phyloP scores from a whole-genome alignment of 495 filamentous ascomycete genomes.

The Penicillium manginii region DNA sequence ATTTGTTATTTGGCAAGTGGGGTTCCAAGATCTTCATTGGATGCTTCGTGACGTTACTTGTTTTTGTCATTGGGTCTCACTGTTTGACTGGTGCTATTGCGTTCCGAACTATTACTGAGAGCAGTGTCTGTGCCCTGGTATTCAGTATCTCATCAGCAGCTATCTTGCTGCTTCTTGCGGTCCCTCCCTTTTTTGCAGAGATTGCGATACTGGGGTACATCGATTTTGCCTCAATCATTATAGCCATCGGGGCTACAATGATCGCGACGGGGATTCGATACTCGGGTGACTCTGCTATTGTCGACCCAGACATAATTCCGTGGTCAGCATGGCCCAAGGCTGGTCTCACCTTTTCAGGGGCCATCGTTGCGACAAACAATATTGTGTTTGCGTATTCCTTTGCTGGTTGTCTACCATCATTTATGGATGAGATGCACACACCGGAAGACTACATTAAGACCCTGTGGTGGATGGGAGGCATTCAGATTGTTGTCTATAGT shows the following conservation, averaged over 20 bases:
- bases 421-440: constrained; percentile 75
- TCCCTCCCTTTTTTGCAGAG: constrained; percentile 57
- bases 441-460: constrained; percentile 65
- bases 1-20: constrained; percentile 59
- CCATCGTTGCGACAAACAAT: constrained; percentile 65
- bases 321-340: constrained; percentile 41
- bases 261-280: constrained; percentile 59
- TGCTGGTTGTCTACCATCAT: constrained; percentile 66
- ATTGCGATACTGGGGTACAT: constrained; percentile 64
- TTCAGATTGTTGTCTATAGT: constrained; percentile 68
- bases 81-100: constrained; percentile 71
- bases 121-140: constrained; percentile 62
- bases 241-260: constrained; percentile 70
- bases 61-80: constrained; percentile 72
- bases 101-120: constrained; percentile 61
- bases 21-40: constrained; percentile 62
- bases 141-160: constrained; percentile 64
- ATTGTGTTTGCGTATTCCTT: constrained; percentile 69
- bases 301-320: neutral
- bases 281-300: neutral
- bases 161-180: constrained; percentile 60
- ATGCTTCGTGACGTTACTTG: constrained; percentile 61
- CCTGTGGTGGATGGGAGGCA: constrained; percentile 58
- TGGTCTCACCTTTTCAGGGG: constrained; percentile 32
- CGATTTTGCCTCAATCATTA: constrained; percentile 66